These are phyloP conservation scores for Gracilaria vermiculophylla DNA, from an alignment of 23 red algal genomes.

Conservation along the genomic window DNA sequence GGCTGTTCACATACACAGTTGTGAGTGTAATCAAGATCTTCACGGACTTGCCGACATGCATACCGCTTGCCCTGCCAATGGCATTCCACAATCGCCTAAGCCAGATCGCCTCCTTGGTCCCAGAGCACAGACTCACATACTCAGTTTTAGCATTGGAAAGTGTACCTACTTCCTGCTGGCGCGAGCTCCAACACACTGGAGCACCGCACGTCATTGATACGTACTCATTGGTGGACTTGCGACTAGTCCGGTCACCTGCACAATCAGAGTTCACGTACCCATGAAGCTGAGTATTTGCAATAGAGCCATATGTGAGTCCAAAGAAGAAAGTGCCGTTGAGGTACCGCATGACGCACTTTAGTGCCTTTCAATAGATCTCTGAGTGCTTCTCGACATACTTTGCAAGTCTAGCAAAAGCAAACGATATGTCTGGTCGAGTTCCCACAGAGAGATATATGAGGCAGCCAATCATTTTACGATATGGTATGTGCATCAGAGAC, in stretches of 20 bases:
- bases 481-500: conserved; percentile 43
- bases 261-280: conserved; percentile 28
- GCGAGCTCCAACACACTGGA: not conserved
- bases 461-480: conserved; percentile 8
- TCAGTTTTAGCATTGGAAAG: conserved; percentile 47
- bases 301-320: not conserved
- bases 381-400: not conserved
- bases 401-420: conserved; percentile 15
- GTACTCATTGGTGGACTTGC: conserved; percentile 18
- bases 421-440: conserved; percentile 21
- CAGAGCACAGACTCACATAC: conserved; percentile 21
- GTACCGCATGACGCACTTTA: conserved; percentile 28
- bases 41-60: not conserved
- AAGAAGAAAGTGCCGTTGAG: not conserved
- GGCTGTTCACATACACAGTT: conserved; percentile 6
- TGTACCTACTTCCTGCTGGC: conserved; percentile 30
- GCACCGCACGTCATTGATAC: conserved; percentile 7
- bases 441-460: conserved; percentile 24
- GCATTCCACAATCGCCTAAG: not conserved
- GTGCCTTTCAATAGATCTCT: conserved; percentile 14
- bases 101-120: conserved; percentile 28
- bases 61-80: not conserved
- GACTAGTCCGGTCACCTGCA: not conserved
- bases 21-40: not conserved
- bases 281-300: not conserved